A percentile compares a stretch with the other conserved stretches of the same genome.
phyloP scores from a whole-genome alignment of 2,329 filamentous ascomycete species.

The Colletotrichum abscissum region DNA sequence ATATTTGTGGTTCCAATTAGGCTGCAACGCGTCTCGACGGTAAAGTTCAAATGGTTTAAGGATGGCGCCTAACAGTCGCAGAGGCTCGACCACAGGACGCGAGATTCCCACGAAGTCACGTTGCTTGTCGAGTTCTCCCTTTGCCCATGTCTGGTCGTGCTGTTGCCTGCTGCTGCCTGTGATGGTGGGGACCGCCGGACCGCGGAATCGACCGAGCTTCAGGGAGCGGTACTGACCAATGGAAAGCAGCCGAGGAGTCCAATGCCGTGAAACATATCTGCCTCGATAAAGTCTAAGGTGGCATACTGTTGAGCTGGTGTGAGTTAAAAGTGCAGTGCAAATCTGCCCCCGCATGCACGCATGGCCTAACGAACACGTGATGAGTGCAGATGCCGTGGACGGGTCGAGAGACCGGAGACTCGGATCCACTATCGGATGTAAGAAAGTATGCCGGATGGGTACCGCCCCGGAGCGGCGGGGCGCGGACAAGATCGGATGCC shows the following conservation, averaged over 20 bases:
- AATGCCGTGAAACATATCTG: not conserved
- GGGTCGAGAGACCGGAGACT: not conserved
- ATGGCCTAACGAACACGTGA: not conserved
- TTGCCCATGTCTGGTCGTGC: not conserved
- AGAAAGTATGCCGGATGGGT: not conserved
- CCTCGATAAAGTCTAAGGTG: no score
- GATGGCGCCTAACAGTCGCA: not conserved
- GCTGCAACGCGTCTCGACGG: slow-evolving; percentile 1
- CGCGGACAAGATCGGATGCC: not conserved
- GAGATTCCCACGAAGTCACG: slow-evolving; percentile 8
- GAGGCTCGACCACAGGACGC: not conserved
- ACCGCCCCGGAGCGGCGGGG: not conserved
- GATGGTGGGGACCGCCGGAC: not conserved
- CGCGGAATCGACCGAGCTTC: not conserved
- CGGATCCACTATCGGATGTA: not conserved
- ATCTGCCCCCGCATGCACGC: not conserved
- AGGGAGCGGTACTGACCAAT: not conserved
- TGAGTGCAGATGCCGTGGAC: not conserved
- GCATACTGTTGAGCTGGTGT: no score
- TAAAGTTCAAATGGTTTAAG: not conserved
- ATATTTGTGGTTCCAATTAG: not conserved
- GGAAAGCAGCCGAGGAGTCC: not conserved
- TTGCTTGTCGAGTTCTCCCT: not conserved
- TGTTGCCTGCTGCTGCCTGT: slow-evolving; percentile 5
- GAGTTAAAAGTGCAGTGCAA: not conserved